These are phyloP conservation scores for Hysterium pulicare DNA, from an alignment of 2,329 filamentous ascomycete species.

Conservation along the genomic window DNA sequence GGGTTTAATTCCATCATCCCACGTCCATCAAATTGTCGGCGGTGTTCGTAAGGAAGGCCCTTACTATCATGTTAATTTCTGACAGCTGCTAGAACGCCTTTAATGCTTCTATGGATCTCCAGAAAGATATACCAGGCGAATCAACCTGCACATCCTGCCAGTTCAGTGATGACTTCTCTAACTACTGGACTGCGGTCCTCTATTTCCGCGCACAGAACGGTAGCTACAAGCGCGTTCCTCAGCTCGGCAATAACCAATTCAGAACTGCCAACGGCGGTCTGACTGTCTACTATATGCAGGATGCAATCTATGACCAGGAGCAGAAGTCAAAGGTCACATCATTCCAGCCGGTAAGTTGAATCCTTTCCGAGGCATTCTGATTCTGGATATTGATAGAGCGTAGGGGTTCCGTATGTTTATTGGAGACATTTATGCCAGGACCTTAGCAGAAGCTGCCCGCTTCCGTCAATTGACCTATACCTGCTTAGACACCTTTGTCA, in stretches of 20 bases:
- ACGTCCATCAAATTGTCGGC: slow-evolving; percentile 24
- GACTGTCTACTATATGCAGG: slow-evolving; percentile 21
- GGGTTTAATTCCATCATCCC: slow-evolving; percentile 16
- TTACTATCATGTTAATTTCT: slow-evolving; percentile 2
- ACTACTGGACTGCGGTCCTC: slow-evolving; percentile 16
- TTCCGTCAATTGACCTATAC: slow-evolving; percentile 18
- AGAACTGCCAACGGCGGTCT: slow-evolving; percentile 13
- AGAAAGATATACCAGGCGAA: slow-evolving; percentile 17
- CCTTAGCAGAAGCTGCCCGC: slow-evolving; percentile 10
- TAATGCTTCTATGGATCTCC: slow-evolving; percentile 15
- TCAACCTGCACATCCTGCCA: slow-evolving; percentile 16
- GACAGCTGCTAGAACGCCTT: slow-evolving; percentile 16
- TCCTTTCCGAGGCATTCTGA: neutral
- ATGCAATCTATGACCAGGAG: slow-evolving; percentile 15
- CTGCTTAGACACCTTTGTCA: slow-evolving; percentile 15
- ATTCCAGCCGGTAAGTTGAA: slow-evolving; percentile 14
- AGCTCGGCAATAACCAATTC: slow-evolving; percentile 19
- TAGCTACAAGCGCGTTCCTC: slow-evolving; percentile 13
- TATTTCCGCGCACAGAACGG: slow-evolving; percentile 17
- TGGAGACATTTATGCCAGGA: slow-evolving; percentile 15
- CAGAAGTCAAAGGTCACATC: slow-evolving; percentile 19
- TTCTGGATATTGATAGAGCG: neutral
- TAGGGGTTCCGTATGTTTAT: slow-evolving; percentile 22
- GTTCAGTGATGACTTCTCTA: slow-evolving; percentile 16
- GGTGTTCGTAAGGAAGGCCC: slow-evolving; percentile 9